Percentiles rank a stretch among this genome's conserved stretches.
These are phyloP conservation scores for Arbutus unedo DNA, from an alignment of 148 eudicot genomes.

Conservation along the genomic window DNA sequence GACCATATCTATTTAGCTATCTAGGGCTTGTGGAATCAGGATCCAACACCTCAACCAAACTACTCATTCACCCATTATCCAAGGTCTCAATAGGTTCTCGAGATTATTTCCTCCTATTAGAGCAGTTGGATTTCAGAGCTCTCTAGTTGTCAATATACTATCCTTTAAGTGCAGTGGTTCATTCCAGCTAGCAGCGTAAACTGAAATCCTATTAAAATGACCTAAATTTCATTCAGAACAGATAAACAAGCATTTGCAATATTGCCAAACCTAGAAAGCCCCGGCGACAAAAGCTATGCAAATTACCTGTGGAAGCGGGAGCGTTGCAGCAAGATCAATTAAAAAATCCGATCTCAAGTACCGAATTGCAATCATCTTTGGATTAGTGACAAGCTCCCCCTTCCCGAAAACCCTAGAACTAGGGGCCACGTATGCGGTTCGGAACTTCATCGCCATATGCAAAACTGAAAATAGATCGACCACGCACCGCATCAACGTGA, in stretches of 20 bases:
- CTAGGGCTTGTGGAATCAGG: no score
- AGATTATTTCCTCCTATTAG: background rate
- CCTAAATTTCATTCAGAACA: background rate
- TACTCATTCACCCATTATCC: background rate
- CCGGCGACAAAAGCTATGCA: background rate
- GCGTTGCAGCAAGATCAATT: slow-evolving; percentile 49
- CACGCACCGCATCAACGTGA: slow-evolving; percentile 49
- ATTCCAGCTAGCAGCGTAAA: background rate
- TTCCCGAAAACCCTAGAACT: slow-evolving; percentile 43
- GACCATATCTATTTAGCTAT: no score
- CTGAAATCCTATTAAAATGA: background rate
- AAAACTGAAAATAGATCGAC: slow-evolving; percentile 44
- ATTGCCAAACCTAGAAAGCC: background rate
- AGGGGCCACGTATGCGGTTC: slow-evolving; percentile 42
- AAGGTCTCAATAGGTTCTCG: background rate
- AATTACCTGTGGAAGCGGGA: slow-evolving; percentile 53
- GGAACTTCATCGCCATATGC: slow-evolving; percentile 45
- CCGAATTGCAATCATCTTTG: slow-evolving; percentile 26
- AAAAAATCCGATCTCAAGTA: slow-evolving; percentile 35
- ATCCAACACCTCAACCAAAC: background rate
- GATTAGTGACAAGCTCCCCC: slow-evolving; percentile 50
- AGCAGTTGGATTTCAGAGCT: no score
- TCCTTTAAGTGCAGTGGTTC: background rate
- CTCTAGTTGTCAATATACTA: background rate
- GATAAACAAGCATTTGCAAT: background rate